Percentiles rank a stretch among this genome's conserved stretches.
Conservation (phyloP, 1,284 basidiomycete species). For the Moesziomyces sp. region DNA sequence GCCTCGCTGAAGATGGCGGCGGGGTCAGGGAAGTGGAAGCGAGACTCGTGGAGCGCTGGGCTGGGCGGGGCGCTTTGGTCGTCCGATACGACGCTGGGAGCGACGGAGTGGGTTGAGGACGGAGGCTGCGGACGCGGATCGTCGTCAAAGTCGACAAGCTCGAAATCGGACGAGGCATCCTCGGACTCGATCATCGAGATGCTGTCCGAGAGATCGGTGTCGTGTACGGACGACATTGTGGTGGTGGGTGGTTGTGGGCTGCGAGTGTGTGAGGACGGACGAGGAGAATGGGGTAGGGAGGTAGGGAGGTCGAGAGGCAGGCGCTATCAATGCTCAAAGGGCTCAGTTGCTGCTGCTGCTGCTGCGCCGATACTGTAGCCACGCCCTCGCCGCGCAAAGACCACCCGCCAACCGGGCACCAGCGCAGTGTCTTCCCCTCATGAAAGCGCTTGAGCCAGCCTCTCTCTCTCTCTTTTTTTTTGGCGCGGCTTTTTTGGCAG, state of each 20-base stretch:
- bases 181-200: constrained; percentile 23
- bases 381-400: too few species aligned
- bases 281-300: neutral
- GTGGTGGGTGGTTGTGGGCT: neutral
- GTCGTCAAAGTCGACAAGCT: constrained; percentile 29
- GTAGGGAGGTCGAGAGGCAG: too few species aligned
- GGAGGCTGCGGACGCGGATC: constrained; percentile 15
- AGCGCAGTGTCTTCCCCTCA: neutral
- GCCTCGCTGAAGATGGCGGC: constrained; percentile 17
- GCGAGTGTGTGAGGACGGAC: neutral
- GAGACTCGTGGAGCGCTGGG: constrained; percentile 23
- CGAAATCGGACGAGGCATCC: constrained; percentile 28
- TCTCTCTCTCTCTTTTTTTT: neutral
- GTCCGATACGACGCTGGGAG: constrained; percentile 20
- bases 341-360: too few species aligned
- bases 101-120: constrained; percentile 18
- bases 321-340: too few species aligned
- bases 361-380: too few species aligned
- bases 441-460: neutral
- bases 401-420: neutral
- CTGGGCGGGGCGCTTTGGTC: constrained; percentile 11
- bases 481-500: constrained; percentile 9
- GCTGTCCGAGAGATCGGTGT: constrained; percentile 29
- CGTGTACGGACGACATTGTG: constrained; percentile 30
- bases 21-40: constrained; percentile 40